phyloP scores from a whole-genome alignment of 164 flowering plant genomes.

The Stephania cephalantha region DNA sequence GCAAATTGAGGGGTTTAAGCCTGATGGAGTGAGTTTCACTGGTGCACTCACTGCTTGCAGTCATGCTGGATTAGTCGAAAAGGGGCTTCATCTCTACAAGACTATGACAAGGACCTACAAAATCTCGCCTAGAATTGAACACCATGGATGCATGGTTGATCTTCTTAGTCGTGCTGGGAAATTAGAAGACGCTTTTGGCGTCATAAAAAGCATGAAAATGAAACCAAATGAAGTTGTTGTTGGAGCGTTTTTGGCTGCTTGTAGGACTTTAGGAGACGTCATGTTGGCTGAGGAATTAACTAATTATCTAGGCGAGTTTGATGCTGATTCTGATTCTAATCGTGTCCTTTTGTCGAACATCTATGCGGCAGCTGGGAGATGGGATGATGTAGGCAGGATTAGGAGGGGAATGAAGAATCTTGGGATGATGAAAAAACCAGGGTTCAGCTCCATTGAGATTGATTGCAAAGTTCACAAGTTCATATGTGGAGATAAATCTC shows the following conservation, averaged over 20 bases:
- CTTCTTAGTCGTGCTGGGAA: conserved; percentile 47
- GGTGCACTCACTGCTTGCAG: conserved; percentile 70
- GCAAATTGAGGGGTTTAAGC: conserved; percentile 45
- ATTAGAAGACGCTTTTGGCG: conserved; percentile 40
- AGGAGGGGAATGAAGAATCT: conserved; percentile 48
- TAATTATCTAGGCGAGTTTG: conserved; percentile 32
- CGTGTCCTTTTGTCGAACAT: conserved; percentile 55
- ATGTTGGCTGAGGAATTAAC: conserved; percentile 44
- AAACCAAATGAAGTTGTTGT: conserved; percentile 56
- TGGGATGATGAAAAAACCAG: conserved; percentile 50
- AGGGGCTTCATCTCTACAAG: conserved; percentile 39
- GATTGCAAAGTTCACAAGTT: conserved; percentile 39
- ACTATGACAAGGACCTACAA: conserved; percentile 33
- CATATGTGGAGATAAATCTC: conserved; percentile 48
- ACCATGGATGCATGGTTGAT: conserved; percentile 26
- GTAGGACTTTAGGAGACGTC: conserved; percentile 42
- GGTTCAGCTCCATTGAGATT: conserved; percentile 52
- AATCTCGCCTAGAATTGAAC: conserved; percentile 53
- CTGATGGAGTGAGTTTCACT: conserved; percentile 54
- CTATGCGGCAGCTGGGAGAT: conserved; percentile 50
- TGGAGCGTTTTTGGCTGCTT: conserved; percentile 58
- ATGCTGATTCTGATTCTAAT: conserved; percentile 36
- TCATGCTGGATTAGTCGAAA: conserved; percentile 54
- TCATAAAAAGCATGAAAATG: conserved; percentile 53
- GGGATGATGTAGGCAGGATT: conserved; percentile 50